Base-by-base conservation (phyloP, 495 filamentous ascomycete species). In the Penicillium longicatenatum region DNA sequence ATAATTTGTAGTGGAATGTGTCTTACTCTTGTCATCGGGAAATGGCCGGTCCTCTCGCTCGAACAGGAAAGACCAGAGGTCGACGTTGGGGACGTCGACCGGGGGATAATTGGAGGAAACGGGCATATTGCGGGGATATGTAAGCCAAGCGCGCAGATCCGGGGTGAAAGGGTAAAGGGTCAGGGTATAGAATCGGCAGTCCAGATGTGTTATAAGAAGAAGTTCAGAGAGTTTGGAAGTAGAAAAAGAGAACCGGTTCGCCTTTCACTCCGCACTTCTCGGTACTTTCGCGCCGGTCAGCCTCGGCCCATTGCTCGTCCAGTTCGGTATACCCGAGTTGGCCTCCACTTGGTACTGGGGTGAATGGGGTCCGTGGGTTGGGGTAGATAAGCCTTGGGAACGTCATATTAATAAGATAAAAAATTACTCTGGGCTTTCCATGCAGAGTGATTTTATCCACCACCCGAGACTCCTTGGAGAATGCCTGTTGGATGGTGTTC, bases 61-160 rank as follows among this genome's bases (percentile, higher is more conserved):
- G 68, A 97, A 93, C 9, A 98, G 68, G 46, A 95, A 87, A 0
- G 78, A 76, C 85, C 86, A 94, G 20, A 96, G 55, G 68, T 93
- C 91, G 35, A 75, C 61, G 22, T 74, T 57, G 26, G 77, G 77
- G 17, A 80, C 72, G 29, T 76, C 66, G 41, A 75, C 44, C 16
- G 57, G 45, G 8, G 75, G 71, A 45, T 76, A 78, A 14, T 56
- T 58, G 24, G 77, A 80, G 30, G 71, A 57, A 56, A 76, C 70
- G 7, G 76, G 76, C 77, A 80, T 79, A 50, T 60, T 70, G 64
- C 57, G 65, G 66, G 62, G 63, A 59, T 59, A 19, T 37, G 17
- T 31, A 48, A 62, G 46, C 42, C 48, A 55, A 52, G 26, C 26
- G 45, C 33, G 54, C 48, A 60, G 63, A 62, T 62, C 46, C 53